Conservation (phyloP, 2,329 filamentous ascomycete genomes). For the Camptophora hylomeconis region DNA sequence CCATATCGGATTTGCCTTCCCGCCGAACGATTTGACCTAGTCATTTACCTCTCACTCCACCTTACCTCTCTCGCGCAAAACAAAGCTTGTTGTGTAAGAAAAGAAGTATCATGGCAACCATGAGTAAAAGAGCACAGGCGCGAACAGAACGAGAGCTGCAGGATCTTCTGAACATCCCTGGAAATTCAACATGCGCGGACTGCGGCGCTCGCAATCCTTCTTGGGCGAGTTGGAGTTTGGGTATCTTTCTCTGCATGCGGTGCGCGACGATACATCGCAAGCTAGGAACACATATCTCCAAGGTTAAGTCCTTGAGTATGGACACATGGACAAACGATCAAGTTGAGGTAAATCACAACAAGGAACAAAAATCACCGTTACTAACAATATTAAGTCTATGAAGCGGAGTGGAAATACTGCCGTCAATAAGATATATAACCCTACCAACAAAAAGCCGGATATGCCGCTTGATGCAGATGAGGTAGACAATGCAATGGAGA, state of each 20-base stretch:
- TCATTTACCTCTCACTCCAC: too few species aligned
- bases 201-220: constrained; percentile 85
- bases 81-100: too few species aligned
- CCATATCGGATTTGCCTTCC: too few species aligned
- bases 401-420: constrained; percentile 74
- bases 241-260: constrained; percentile 94
- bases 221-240: constrained; percentile 98
- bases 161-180: constrained; percentile 75
- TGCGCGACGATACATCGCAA: constrained; percentile 93
- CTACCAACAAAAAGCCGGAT: constrained; percentile 66
- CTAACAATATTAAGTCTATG: constrained; percentile 57
- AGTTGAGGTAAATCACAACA: constrained; percentile 56
- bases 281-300: constrained; percentile 92
- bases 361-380: constrained; percentile 3
- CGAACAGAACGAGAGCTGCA: constrained; percentile 89
- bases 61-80: too few species aligned
- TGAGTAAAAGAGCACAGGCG: constrained; percentile 95
- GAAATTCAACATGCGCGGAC: constrained; percentile 90
- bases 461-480: constrained; percentile 86
- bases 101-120: constrained; percentile 60
- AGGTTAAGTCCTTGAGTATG: constrained; percentile 98
- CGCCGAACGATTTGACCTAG: too few species aligned
- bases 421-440: constrained; percentile 84
- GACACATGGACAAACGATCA: constrained; percentile 94
- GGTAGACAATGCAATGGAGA: constrained; percentile 85